Conservation (phyloP, 2,329 filamentous ascomycete species). For the Pseudopithomyces chartarum region DNA sequence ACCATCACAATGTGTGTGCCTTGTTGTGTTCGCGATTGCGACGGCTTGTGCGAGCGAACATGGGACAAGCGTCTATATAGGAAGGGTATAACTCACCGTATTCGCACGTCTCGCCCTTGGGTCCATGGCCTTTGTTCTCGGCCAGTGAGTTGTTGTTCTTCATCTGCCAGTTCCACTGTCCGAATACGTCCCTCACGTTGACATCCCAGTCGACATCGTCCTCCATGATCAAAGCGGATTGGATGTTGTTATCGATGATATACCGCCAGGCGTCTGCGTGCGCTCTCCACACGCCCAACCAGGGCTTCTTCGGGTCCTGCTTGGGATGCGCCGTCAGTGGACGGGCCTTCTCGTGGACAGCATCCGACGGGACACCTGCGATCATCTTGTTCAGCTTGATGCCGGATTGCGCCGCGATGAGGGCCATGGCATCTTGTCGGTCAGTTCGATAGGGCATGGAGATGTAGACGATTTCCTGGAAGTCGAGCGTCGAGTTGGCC, state of each 20-base stretch:
- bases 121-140: slow-evolving; percentile 14
- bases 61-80: background rate
- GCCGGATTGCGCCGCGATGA: slow-evolving; percentile 13
- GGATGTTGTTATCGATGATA: slow-evolving; percentile 20
- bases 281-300: slow-evolving; percentile 13
- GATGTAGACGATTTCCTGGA: slow-evolving; percentile 13
- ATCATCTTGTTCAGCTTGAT: slow-evolving; percentile 14
- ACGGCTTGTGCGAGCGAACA: background rate
- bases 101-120: slow-evolving; percentile 17
- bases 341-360: slow-evolving; percentile 9
- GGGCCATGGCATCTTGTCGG: slow-evolving; percentile 11
- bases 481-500: slow-evolving; percentile 15
- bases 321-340: slow-evolving; percentile 5
- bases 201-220: slow-evolving; percentile 36
- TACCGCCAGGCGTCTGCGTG: slow-evolving; percentile 16
- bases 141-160: slow-evolving; percentile 9
- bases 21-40: background rate
- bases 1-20: background rate
- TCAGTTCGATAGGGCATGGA: slow-evolving; percentile 13
- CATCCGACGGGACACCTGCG: background rate
- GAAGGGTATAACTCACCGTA: slow-evolving; percentile 15
- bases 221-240: slow-evolving; percentile 34
- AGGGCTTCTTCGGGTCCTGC: slow-evolving; percentile 5
- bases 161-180: slow-evolving; percentile 9
- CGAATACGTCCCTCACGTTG: slow-evolving; percentile 23